phyloP scores from a whole-genome alignment of 306 rosid genomes.

The Crotalaria pallida region DNA sequence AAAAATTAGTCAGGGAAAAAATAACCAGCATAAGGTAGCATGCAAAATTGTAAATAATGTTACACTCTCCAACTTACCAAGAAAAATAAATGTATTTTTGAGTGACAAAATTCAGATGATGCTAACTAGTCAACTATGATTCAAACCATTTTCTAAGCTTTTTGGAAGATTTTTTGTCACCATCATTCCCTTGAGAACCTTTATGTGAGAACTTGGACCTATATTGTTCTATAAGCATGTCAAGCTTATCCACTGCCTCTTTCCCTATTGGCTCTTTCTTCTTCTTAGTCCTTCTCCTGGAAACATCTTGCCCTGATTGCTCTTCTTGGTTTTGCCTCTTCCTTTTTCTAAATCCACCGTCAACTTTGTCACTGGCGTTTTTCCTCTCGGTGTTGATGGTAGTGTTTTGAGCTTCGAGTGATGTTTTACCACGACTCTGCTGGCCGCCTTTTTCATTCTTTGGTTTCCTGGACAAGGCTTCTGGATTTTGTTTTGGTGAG shows the following conservation, averaged over 20 bases:
- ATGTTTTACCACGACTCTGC: constrained; percentile 28
- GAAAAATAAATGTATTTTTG: neutral
- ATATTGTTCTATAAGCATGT: constrained; percentile 83
- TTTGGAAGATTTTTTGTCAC: constrained; percentile 45
- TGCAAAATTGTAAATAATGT: constrained; percentile 37
- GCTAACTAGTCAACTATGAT: constrained; percentile 24
- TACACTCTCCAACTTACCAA: constrained; percentile 1
- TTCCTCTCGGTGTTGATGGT: constrained; percentile 9
- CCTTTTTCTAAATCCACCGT: constrained; percentile 42
- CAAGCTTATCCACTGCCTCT: constrained; percentile 74
- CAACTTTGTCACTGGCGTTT: constrained; percentile 22
- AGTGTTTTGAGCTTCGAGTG: constrained; percentile 4
- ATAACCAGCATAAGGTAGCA: neutral
- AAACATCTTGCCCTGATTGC: constrained; percentile 27
- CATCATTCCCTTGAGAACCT: constrained; percentile 36
- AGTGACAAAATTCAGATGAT: constrained; percentile 13
- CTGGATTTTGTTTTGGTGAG: constrained; percentile 14
- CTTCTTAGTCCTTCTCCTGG: constrained; percentile 51
- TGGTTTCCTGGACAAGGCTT: constrained; percentile 22
- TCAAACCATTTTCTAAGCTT: constrained; percentile 84
- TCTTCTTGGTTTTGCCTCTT: constrained; percentile 39
- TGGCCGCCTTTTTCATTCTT: constrained; percentile 25
- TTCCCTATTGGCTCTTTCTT: constrained; percentile 59
- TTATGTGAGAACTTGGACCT: constrained; percentile 59
- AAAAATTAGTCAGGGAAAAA: neutral